Conservation (phyloP, 352 stramenopile species). For the Globisporangium emineosum region DNA sequence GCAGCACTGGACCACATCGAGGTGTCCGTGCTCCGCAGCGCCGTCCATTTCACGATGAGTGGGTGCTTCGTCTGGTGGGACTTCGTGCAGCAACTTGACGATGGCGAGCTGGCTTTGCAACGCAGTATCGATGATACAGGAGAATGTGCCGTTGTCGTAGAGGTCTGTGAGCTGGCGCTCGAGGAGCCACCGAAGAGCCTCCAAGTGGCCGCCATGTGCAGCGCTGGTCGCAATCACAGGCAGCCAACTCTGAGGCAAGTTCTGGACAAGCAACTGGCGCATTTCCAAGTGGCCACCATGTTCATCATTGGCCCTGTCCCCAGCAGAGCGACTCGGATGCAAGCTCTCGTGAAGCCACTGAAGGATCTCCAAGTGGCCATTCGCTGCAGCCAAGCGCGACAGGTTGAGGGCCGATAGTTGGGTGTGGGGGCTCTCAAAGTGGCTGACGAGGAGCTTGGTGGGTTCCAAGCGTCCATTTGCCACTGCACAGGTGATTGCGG, state of each 20-base stretch:
- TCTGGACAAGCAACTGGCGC: no score
- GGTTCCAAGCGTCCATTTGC: neutral
- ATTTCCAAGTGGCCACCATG: no score
- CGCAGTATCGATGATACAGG: no score
- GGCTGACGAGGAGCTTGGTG: neutral
- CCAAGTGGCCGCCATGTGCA: neutral
- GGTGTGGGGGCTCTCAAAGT: no score
- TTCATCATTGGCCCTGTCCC: neutral
- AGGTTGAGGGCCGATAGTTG: no score
- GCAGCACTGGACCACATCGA: conserved; percentile 15
- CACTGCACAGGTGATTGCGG: neutral
- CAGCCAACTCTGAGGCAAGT: no score
- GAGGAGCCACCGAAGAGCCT: conserved; percentile 3
- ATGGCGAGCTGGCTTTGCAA: neutral
- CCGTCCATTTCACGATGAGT: neutral
- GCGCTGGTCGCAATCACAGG: no score
- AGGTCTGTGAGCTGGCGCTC: neutral
- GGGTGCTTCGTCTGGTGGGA: neutral
- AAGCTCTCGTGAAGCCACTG: neutral
- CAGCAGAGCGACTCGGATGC: neutral
- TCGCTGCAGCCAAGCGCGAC: neutral
- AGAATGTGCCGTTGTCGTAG: no score
- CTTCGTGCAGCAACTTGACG: neutral
- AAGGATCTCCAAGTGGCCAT: neutral
- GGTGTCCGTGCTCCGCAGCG: conserved; percentile 10